Base-by-base conservation (phyloP, 2,329 filamentous ascomycete genomes). In the Bipolaris bicolor region DNA sequence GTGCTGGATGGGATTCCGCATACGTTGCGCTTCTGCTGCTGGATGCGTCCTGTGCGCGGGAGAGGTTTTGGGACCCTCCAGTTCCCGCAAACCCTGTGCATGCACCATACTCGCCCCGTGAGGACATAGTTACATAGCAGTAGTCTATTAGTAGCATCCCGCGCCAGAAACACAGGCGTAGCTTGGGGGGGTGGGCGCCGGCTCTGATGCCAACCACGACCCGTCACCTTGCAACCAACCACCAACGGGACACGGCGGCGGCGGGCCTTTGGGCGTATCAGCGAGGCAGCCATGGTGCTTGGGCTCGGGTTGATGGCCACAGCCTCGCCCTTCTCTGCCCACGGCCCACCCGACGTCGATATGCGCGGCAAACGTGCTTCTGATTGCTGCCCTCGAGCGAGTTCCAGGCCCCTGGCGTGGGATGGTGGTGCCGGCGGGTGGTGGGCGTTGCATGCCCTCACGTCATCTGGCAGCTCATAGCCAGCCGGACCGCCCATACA, bases 341-440 rank as follows among this genome's bases (percentile, higher is more conserved):
- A 44, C 47, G 63, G 52, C 55, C 65, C 65, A 61, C 61, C 55
- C 44, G 62, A 49, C 52, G 58, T 61, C 59, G 50, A 64, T 52
- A 44, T 67, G 55, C 59, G 61, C 63, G 52, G 56, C 44, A 61
- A 86, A 86, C 48, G 80, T 80, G 60, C 86, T 83, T 58, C 90
- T 90, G 88, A 87, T 88, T 70, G 89, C 86, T 62, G 80, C 95
- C 65, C 80, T 88, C 85, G 91, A 69, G 84, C 88, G 66, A 86
- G 41, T 55, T 62, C 52, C 60, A 56, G 62, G 49, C 55, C 59
- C 52, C 43, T 56, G 50, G 52, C 60, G 47, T 55, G 57, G 58
- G 50, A 56, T 52, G 44, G 52, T 58, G 55, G 52, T 57, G 62
- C 60, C 57, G 63, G 53, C 52, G 56, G 47, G 58, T 34, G 37